Evolutionary conservation across 2,329 filamentous ascomycete genomes (phyloP).

Genomic region (Aspergillus sp.): DNA sequence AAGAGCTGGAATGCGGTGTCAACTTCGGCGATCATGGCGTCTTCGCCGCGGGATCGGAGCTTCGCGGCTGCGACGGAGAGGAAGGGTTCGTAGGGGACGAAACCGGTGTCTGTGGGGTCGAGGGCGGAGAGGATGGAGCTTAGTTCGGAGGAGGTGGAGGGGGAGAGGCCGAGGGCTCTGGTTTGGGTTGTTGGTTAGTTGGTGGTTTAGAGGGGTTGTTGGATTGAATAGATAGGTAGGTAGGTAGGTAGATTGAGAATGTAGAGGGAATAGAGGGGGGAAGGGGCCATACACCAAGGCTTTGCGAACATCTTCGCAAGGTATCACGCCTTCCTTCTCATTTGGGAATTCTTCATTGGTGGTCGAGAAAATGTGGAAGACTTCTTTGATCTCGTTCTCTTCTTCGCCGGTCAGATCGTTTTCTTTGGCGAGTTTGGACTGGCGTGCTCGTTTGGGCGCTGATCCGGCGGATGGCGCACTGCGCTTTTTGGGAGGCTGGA

Average conservation of each 20-base stretch:
- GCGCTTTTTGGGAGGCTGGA: constrained; percentile 40
- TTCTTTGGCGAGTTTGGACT: constrained; percentile 88
- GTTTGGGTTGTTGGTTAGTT: neutral
- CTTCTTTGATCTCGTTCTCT: constrained; percentile 87
- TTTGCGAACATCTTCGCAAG: constrained; percentile 66
- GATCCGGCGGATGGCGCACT: constrained; percentile 29
- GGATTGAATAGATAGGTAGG: neutral
- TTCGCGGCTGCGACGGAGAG: constrained; percentile 86
- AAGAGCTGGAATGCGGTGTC: constrained; percentile 82
- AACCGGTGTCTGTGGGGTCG: constrained; percentile 78
- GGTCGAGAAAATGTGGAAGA: constrained; percentile 74
- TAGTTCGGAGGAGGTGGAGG: constrained; percentile 64
- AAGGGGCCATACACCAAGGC: constrained; percentile 64
- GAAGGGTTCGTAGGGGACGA: constrained; percentile 76
- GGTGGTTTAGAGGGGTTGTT: neutral
- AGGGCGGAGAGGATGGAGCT: constrained; percentile 75
- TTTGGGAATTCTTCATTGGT: constrained; percentile 61
- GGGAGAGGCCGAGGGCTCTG: constrained; percentile 79
- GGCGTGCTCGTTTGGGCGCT: constrained; percentile 51
- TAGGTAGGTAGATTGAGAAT: neutral
- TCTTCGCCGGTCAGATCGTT: constrained; percentile 81
- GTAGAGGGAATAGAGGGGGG: neutral
- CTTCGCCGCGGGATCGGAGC: constrained; percentile 59
- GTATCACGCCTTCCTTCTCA: constrained; percentile 70
- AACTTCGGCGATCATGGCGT: constrained; percentile 66